Conservation (phyloP, 352 stramenopile genomes). For the Globisporangium nodosum region DNA sequence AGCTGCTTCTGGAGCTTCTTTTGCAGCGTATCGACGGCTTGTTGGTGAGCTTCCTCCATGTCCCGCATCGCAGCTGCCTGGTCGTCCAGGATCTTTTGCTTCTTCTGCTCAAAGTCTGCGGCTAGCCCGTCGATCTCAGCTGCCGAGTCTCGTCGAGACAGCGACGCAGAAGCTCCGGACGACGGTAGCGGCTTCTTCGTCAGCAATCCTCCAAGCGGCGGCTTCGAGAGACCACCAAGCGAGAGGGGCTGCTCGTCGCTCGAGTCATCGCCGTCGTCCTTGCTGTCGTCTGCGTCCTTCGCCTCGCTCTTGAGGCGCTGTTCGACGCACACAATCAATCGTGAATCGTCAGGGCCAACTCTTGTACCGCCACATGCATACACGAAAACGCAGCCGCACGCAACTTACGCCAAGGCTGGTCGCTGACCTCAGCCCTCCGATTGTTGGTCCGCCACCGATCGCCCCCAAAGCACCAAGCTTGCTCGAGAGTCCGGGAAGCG, state of each 20-base stretch:
- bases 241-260: constrained; percentile 11
- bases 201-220: constrained; percentile 36
- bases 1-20: constrained; percentile 46
- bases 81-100: constrained; percentile 38
- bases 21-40: constrained; percentile 22
- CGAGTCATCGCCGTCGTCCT: constrained; percentile 18
- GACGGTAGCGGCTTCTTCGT: constrained; percentile 45
- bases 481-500: constrained; percentile 40
- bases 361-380: not conserved
- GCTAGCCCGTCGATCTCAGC: constrained; percentile 23
- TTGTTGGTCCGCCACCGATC: constrained; percentile 15
- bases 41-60: constrained; percentile 34
- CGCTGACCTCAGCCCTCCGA: constrained; percentile 34
- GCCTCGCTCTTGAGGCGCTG: constrained; percentile 23
- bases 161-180: constrained; percentile 2
- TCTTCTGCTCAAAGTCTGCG: constrained; percentile 42
- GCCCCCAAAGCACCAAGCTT: constrained; percentile 26
- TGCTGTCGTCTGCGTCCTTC: constrained; percentile 32
- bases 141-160: constrained; percentile 30
- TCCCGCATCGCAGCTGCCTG: constrained; percentile 28
- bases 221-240: constrained; percentile 40
- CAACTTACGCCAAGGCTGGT: constrained; percentile 43
- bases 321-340: not conserved
- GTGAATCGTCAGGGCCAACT: not conserved
- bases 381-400: not conserved